Evolutionary conservation across 352 stramenopile genomes (phyloP), one percentile per base, ranked within the genome.

Genomic region (Pythium phragmiticola): DNA sequence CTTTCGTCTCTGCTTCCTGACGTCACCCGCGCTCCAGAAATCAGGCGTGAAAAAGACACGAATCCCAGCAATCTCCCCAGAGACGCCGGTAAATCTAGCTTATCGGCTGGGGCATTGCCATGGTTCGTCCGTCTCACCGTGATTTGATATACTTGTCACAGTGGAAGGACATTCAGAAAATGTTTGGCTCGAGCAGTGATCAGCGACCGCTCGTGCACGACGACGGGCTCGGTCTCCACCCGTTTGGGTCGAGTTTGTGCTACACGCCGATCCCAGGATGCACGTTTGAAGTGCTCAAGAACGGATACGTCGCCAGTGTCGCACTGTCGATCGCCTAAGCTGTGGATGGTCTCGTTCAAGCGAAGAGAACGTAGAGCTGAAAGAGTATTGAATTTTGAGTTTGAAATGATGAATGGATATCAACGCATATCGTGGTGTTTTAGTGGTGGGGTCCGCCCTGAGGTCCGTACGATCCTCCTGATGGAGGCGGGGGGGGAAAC

Each of bases 231-330:
- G 79, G 81, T 0, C 63, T 91, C 16, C 84, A 95, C 46, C 86
- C 86, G 9, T 95, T 95, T 49, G 82, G 82, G 13, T 89, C 86
- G 19, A 92, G 71, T 30, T 66, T 90, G 47, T 95, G 83, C 64
- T 95, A 95, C 68, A 80, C 77, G 13, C 84, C 78, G 36, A 74
- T 77, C 6, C 72, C 78, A 63, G 86, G 84, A 0, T 95, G 86
- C 63, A 82, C 87, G 34, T 90, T 95, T 23, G 86, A 95, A 66
- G 81, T 94, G 47, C 82, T 94, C 71, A 90, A 89, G 70, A 94
- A 87, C 41, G 85, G 78, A 21, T 81, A 75, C 52, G 77, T 94
- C 41, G 85, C 82, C 12, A 94, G 81, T 60, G 77, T 94, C 26
- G 91, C 82, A 1, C 68, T 93, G 6, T 78, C 65, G n/a, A 48